Percentiles rank a stretch among this genome's conserved stretches.
Evolutionary conservation across 371 early-diverging fungal species (phyloP).

Genomic region (Vairimorpha ceranae): DNA sequence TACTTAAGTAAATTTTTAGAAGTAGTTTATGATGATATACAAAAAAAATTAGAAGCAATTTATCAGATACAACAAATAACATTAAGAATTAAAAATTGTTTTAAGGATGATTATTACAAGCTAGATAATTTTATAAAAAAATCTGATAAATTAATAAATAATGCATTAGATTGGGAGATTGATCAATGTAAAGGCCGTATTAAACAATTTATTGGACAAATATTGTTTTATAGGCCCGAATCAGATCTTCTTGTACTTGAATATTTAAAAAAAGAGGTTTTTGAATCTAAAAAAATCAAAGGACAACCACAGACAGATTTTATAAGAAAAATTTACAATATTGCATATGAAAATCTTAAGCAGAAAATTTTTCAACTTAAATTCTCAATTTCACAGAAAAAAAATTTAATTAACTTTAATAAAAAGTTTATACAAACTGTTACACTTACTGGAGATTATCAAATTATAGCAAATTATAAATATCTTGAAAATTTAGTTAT

Average conservation of each 20-base stretch:
- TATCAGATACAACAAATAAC: slow-evolving; percentile 7
- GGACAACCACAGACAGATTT: slow-evolving; percentile 25
- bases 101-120: slow-evolving; percentile 19
- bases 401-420: slow-evolving; percentile 26
- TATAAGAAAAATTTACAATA: slow-evolving; percentile 12
- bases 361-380: slow-evolving; percentile 20
- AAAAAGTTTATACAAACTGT: slow-evolving; percentile 30
- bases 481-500: slow-evolving; percentile 26
- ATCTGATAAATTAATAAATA: slow-evolving; percentile 2
- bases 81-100: slow-evolving; percentile 30
- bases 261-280: slow-evolving; percentile 16
- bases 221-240: slow-evolving; percentile 12
- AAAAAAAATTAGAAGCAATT: slow-evolving; percentile 23
- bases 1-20: slow-evolving; percentile 32
- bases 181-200: slow-evolving; percentile 20
- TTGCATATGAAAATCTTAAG: slow-evolving; percentile 1
- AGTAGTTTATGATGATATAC: slow-evolving; percentile 7
- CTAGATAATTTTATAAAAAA: slow-evolving; percentile 17
- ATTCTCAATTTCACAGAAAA: neutral
- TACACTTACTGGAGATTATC: neutral
- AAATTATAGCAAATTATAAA: neutral
- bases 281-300: slow-evolving; percentile 19
- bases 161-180: slow-evolving; percentile 30
- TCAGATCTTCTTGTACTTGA: slow-evolving; percentile 9
- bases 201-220: slow-evolving; percentile 14